Percentiles rank a stretch among this genome's conserved stretches.
Conservation (phyloP, 805 yeast genomes). For the Candida corydali region DNA sequence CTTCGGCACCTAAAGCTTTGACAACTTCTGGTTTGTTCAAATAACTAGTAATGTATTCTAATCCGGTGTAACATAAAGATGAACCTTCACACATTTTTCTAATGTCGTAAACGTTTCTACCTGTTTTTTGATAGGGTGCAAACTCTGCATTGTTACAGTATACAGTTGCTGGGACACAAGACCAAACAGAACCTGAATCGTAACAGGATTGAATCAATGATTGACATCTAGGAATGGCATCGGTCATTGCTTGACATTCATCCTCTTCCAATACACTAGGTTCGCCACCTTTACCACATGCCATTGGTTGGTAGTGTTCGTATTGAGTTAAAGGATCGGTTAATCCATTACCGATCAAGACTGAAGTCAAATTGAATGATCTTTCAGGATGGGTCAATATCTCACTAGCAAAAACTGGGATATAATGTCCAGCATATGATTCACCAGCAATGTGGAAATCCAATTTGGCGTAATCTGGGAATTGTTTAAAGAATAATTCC, state of each 20-base stretch:
- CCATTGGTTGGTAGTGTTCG: constrained; percentile 85
- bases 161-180: constrained; percentile 87
- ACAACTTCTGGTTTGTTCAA: constrained; percentile 74
- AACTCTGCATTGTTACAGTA: constrained; percentile 85
- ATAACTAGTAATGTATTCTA: constrained; percentile 71
- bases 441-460: constrained; percentile 40
- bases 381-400: constrained; percentile 38
- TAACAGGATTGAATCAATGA: constrained; percentile 77
- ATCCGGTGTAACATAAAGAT: constrained; percentile 72
- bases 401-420: constrained; percentile 42
- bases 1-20: constrained; percentile 87
- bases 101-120: constrained; percentile 88
- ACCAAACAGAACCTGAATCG: constrained; percentile 64
- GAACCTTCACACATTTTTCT: constrained; percentile 70
- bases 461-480: constrained; percentile 25
- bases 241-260: constrained; percentile 62
- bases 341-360: constrained; percentile 89
- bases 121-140: constrained; percentile 79
- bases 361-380: constrained; percentile 59
- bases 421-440: constrained; percentile 46
- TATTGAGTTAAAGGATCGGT: constrained; percentile 82
- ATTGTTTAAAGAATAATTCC: constrained; percentile 34
- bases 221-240: constrained; percentile 68
- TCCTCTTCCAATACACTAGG: constrained; percentile 68
- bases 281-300: constrained; percentile 86